Conservation (phyloP, 352 stramenopile genomes). For the Plasmopara viticola region DNA sequence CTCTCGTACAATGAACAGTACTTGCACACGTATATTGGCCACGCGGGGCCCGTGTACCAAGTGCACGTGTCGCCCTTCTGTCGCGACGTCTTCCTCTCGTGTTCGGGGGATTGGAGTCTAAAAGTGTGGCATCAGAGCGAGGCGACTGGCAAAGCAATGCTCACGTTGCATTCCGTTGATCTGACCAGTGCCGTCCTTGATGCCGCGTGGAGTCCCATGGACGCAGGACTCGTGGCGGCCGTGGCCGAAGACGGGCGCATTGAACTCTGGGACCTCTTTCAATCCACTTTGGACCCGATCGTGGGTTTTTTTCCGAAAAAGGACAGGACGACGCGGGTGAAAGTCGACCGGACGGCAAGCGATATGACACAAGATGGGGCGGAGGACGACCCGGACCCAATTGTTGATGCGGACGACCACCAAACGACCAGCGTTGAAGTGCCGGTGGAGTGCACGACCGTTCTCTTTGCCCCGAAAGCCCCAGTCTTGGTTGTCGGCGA, state of each 20-base stretch:
- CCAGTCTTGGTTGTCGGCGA: conserved; percentile 75
- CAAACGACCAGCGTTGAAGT: conserved; percentile 29
- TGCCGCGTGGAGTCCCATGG: conserved; percentile 81
- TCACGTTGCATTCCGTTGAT: conserved; percentile 76
- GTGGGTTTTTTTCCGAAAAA: conserved; percentile 72
- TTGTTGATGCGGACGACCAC: conserved; percentile 5
- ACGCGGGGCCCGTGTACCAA: conserved; percentile 87
- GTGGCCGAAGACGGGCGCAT: conserved; percentile 88
- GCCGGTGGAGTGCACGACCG: conserved; percentile 55
- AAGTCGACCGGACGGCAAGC: neutral
- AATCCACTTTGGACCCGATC: conserved; percentile 81
- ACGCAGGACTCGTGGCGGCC: conserved; percentile 77
- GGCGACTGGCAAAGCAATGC: conserved; percentile 27
- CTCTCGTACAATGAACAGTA: conserved; percentile 93
- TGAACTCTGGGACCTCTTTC: conserved; percentile 87
- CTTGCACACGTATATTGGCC: conserved; percentile 84
- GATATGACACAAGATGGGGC: conserved; percentile 13
- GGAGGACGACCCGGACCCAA: conserved; percentile 8
- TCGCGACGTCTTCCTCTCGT: conserved; percentile 81
- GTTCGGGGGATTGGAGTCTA: conserved; percentile 85
- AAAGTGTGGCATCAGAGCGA: conserved; percentile 80
- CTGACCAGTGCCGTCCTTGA: conserved; percentile 74
- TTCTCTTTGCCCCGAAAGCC: conserved; percentile 61
- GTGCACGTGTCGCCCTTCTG: conserved; percentile 85
- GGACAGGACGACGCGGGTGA: conserved; percentile 12